A percentile compares a stretch with the other conserved stretches of the same genome.
phyloP scores from a whole-genome alignment of 768 basidiomycete species.

The Exidia glandulosa region DNA sequence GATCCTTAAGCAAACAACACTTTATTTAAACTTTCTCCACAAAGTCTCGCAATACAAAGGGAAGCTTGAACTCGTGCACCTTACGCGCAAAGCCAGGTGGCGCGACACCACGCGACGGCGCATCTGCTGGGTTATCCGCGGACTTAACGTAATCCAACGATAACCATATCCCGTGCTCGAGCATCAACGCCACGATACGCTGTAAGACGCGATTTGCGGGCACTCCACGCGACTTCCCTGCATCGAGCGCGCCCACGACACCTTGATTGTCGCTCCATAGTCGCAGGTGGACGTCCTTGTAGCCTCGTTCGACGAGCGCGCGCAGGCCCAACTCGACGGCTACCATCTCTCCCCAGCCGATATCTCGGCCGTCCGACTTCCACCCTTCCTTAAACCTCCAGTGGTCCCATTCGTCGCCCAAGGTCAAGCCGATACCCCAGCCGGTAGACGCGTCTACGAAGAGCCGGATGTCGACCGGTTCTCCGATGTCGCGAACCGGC shows the following conservation, averaged over 20 bases:
- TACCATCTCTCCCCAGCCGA: not conserved
- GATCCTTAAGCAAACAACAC: too few species aligned
- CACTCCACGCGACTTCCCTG: not conserved
- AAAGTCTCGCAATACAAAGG: too few species aligned
- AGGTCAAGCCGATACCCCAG: not conserved
- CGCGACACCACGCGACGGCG: conserved; percentile 17
- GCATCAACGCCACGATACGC: conserved; percentile 9
- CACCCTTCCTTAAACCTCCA: not conserved
- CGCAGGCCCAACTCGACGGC: not conserved
- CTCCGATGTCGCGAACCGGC: not conserved
- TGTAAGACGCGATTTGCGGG: conserved; percentile 5
- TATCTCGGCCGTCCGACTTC: not conserved
- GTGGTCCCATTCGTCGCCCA: not conserved
- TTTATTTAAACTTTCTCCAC: too few species aligned
- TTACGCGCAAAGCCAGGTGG: not conserved
- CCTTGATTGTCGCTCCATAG: not conserved
- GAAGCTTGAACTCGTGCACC: not conserved
- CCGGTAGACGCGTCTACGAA: not conserved
- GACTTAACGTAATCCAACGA: conserved; percentile 12
- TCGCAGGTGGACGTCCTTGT: not conserved
- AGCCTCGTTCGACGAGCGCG: not conserved
- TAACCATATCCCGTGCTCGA: too few species aligned
- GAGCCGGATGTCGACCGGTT: not conserved
- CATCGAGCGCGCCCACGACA: not conserved
- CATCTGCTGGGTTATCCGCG: conserved; percentile 20